Conservation (phyloP, 495 filamentous ascomycete species). For the Sordaria brevicollis region DNA sequence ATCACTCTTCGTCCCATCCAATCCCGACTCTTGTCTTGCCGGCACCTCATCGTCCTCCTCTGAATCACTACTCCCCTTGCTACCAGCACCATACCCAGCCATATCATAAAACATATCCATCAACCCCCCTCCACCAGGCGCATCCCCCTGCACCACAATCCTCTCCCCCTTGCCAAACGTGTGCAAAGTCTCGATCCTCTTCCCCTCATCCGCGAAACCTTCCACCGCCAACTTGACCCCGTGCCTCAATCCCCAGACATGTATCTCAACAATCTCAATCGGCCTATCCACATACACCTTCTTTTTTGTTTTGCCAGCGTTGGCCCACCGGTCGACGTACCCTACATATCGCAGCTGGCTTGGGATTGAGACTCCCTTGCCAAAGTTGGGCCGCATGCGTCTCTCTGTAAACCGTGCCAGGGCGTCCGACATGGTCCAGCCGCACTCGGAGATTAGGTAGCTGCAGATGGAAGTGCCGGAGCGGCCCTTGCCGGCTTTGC, state of each 20-base stretch:
- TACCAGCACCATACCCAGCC: slow-evolving; percentile 28
- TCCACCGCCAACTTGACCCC: slow-evolving; percentile 83
- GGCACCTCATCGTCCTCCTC: slow-evolving; percentile 22
- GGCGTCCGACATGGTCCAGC: slow-evolving; percentile 72
- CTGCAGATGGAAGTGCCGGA: slow-evolving; percentile 81
- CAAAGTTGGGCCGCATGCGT: slow-evolving; percentile 82
- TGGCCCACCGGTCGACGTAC: slow-evolving; percentile 85
- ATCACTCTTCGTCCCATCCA: slow-evolving; percentile 4
- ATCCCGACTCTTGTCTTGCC: slow-evolving; percentile 13
- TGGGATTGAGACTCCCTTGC: slow-evolving; percentile 83
- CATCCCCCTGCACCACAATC: slow-evolving; percentile 53
- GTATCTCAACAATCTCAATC: slow-evolving; percentile 79
- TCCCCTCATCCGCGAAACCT: slow-evolving; percentile 78
- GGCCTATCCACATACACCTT: slow-evolving; percentile 77
- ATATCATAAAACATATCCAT: slow-evolving; percentile 44
- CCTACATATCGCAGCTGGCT: slow-evolving; percentile 79
- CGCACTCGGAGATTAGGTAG: slow-evolving; percentile 84
- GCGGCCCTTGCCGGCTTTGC: slow-evolving; percentile 92
- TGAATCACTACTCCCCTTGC: background rate
- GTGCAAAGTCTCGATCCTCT: slow-evolving; percentile 75
- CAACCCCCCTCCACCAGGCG: slow-evolving; percentile 34
- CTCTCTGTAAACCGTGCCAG: slow-evolving; percentile 74
- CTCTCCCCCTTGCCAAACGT: slow-evolving; percentile 66
- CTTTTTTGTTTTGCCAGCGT: slow-evolving; percentile 19
- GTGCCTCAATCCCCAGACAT: slow-evolving; percentile 79